Base-by-base conservation (phyloP, 371 early-diverging fungal genomes). In the Sanchytrium tribonematis region DNA sequence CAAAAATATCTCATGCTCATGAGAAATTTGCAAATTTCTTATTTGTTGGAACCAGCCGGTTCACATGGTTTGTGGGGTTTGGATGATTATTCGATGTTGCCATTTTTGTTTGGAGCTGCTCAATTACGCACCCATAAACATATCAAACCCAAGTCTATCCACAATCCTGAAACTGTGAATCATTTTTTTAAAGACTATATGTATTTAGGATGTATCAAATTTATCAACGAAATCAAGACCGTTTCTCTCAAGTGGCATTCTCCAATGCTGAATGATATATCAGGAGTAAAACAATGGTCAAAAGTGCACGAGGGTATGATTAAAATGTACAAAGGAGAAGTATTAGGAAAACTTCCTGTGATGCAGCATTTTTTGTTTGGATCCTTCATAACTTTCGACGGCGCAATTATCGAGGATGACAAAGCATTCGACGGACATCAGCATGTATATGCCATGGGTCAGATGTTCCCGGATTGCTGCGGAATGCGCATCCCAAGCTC, bases 361-460 rank as follows among this genome's bases (percentile, higher is more conserved):
- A 93, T 98, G 85, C 98, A 99, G 77, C 98, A 98, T 75, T 91
- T 98, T 74, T 82, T 90, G 77, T 97, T 97, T 84, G 97, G 98
- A 1, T 69, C 74, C 17, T 74, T 80, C 29, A 70, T 86, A 67
- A 75, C 74, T 1, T 80, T 80, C 71, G 75, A 71, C 28, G 30
- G 70, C 12, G 0, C 70, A 1, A 28, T 28, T 68, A 30, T 29
- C 17, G 69, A 29, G 17, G 28, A 30, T 68, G 27, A 31, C 31
- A 31, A 70, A 29, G 66, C 29, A 70, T n/a, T 28, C 1, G 31
- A 1, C n/a, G 31, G 69, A 16, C 30, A 27, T 28, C 30, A 27
- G 2, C 30, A 68, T 1, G 5, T 17, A 5, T 88, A 85, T 76
- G 96, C 95, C 1, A 79, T 90, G 73, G 94, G 94, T 1, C 93